Conservation (phyloP, 2,329 filamentous ascomycete species). For the Myriangium duriaei region DNA sequence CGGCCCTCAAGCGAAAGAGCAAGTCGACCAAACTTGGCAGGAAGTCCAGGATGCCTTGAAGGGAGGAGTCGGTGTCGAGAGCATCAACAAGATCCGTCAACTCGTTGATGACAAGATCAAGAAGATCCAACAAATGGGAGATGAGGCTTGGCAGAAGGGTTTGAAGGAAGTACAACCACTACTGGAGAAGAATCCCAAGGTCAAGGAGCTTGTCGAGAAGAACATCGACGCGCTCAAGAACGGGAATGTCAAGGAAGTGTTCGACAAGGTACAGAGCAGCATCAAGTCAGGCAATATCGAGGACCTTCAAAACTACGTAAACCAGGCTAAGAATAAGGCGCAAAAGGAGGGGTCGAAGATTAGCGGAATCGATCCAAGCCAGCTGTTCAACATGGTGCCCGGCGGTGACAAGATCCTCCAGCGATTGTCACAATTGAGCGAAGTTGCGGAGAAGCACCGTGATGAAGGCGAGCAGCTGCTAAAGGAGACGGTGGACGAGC, state of each 20-base stretch:
- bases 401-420: constrained; percentile 51
- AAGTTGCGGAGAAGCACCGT: constrained; percentile 54
- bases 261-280: constrained; percentile 49
- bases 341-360: constrained; percentile 34
- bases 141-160: constrained; percentile 60
- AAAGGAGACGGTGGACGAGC: constrained; percentile 55
- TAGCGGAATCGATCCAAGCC: constrained; percentile 34
- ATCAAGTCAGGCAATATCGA: constrained; percentile 48
- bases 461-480: constrained; percentile 57
- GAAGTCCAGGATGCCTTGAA: constrained; percentile 22
- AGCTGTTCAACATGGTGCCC: constrained; percentile 55
- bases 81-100: constrained; percentile 42
- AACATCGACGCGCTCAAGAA: constrained; percentile 56
- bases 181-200: constrained; percentile 63
- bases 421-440: constrained; percentile 52
- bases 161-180: constrained; percentile 58
- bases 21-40: constrained; percentile 32
- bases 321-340: constrained; percentile 45
- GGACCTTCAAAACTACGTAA: constrained; percentile 49
- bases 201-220: constrained; percentile 59
- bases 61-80: constrained; percentile 46
- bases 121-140: constrained; percentile 53
- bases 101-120: constrained; percentile 59
- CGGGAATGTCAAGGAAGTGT: constrained; percentile 52
- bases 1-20: constrained; percentile 65